These are phyloP conservation scores for Bryoglossum gracile DNA, from an alignment of 495 filamentous ascomycete genomes.

Conservation along the genomic window DNA sequence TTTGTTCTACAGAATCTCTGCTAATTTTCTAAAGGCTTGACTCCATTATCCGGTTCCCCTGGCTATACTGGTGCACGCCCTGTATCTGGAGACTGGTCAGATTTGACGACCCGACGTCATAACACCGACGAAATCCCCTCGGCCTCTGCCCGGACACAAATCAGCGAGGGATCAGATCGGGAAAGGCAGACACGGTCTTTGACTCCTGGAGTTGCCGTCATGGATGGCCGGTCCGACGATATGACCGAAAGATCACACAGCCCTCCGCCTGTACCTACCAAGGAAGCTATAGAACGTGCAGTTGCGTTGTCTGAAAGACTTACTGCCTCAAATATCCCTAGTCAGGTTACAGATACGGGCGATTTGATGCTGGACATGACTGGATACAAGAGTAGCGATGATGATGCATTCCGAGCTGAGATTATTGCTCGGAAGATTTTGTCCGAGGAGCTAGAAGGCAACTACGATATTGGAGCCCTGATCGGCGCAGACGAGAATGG, in stretches of 20 bases:
- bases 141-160: slow-evolving; percentile 4
- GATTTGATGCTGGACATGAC: slow-evolving; percentile 99
- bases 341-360: slow-evolving; percentile 83
- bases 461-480: slow-evolving; percentile 91
- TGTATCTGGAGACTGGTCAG: slow-evolving; percentile 36
- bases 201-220: slow-evolving; percentile 30
- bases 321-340: slow-evolving; percentile 82
- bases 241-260: slow-evolving; percentile 56
- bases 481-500: slow-evolving; percentile 93
- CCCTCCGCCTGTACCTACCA: slow-evolving; percentile 65
- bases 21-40: slow-evolving; percentile 41
- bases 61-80: slow-evolving; percentile 41
- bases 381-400: slow-evolving; percentile 86
- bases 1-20: background rate
- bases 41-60: slow-evolving; percentile 57
- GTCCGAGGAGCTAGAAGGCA: slow-evolving; percentile 88
- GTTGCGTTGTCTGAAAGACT: slow-evolving; percentile 82
- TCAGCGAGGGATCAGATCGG: slow-evolving; percentile 25
- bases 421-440: slow-evolving; percentile 91
- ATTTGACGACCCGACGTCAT: slow-evolving; percentile 26
- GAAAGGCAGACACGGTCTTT: slow-evolving; percentile 41
- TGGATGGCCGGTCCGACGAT: slow-evolving; percentile 30
- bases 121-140: slow-evolving; percentile 39
- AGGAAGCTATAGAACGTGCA: slow-evolving; percentile 76
- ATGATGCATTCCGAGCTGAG: slow-evolving; percentile 85